Evolutionary conservation across 306 rosid species (phyloP).

Genomic region (apple (Malus domestica)): ASM211411v1 NC_041792.1:861001-861500

Average conservation of each 20-base stretch:
- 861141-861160: no score
- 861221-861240: slow-evolving; percentile 90
- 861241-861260: slow-evolving; percentile 92
- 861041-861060: no score
- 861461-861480: slow-evolving; percentile 84
- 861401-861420: slow-evolving; percentile 90
- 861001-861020: no score
- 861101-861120: no score
- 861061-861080: no score
- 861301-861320: no score
- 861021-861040: no score
- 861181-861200: background rate
- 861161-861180: background rate
- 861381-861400: slow-evolving; percentile 71
- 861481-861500: slow-evolving; percentile 83
- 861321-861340: no score
- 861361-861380: background rate
- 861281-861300: background rate
- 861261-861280: slow-evolving; percentile 91
- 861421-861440: slow-evolving; percentile 94
- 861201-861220: slow-evolving; percentile 94
- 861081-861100: no score
- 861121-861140: no score
- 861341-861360: background rate
- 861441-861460: slow-evolving; percentile 86